Evolutionary conservation across 805 yeast species (phyloP).

Genomic region (Saccharomycodes ludwigii): DNA sequence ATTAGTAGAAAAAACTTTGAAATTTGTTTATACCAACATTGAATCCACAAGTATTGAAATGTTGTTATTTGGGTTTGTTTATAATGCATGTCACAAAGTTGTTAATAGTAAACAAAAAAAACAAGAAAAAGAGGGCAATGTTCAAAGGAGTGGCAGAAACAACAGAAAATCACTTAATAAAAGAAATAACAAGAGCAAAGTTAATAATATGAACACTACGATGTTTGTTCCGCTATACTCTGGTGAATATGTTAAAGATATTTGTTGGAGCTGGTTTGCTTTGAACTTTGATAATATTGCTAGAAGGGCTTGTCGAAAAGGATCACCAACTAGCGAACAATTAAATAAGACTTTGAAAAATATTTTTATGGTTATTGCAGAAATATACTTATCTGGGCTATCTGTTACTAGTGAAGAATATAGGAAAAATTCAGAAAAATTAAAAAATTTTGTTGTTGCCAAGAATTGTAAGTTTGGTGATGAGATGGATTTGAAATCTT

Average conservation of each 20-base stretch:
- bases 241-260: too few species aligned
- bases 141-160: too few species aligned
- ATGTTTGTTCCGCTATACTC: too few species aligned
- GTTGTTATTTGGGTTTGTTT: constrained; percentile 43
- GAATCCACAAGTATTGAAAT: constrained; percentile 43
- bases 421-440: too few species aligned
- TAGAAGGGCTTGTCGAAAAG: constrained; percentile 32
- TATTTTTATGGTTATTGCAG: constrained; percentile 22
- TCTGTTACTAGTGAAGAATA: too few species aligned
- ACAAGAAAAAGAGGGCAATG: neutral
- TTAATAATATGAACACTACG: too few species aligned
- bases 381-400: constrained; percentile 1
- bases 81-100: constrained; percentile 23
- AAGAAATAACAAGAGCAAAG: too few species aligned
- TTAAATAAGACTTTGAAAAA: constrained; percentile 33
- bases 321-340: constrained; percentile 33
- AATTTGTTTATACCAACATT: constrained; percentile 44
- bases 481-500: too few species aligned
- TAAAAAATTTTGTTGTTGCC: too few species aligned
- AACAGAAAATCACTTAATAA: too few species aligned
- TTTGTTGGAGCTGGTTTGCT: constrained; percentile 46
- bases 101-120: too few species aligned
- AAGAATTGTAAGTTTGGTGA: too few species aligned
- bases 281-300: constrained; percentile 42
- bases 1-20: constrained; percentile 40